phyloP scores from a whole-genome alignment of 805 yeast species.

The Nakazawaea populi region DNA sequence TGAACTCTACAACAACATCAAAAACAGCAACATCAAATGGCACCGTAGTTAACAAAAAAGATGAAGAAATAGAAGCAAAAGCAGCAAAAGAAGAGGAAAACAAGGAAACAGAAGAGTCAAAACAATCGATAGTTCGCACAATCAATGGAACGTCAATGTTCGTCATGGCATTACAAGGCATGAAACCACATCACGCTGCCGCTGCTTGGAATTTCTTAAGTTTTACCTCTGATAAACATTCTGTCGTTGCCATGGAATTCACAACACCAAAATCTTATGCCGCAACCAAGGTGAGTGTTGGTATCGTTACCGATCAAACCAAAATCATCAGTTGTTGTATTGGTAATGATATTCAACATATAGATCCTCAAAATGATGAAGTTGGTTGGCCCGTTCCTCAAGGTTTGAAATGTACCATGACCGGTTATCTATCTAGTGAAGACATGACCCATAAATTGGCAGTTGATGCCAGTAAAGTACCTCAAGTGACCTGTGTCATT shows the following conservation, averaged over 20 bases:
- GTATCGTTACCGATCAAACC: constrained; percentile 61
- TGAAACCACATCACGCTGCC: constrained; percentile 99
- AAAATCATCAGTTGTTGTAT: constrained; percentile 58
- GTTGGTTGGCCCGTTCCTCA: constrained; percentile 92
- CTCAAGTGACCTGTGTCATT: constrained; percentile 41
- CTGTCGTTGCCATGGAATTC: constrained; percentile 90
- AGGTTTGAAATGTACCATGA: constrained; percentile 51
- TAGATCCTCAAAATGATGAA: constrained; percentile 52
- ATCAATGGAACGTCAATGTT: constrained; percentile 62
- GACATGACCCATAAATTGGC: constrained; percentile 37
- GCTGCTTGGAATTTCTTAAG: constrained; percentile 92
- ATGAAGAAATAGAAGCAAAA: constrained; percentile 12
- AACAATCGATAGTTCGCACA: constrained; percentile 14
- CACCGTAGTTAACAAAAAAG: constrained; percentile 16
- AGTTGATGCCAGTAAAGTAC: constrained; percentile 21
- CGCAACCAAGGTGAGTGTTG: constrained; percentile 72
- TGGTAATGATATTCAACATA: constrained; percentile 59
- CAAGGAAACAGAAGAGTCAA: constrained; percentile 15
- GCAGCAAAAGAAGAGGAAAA: neutral
- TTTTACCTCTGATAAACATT: constrained; percentile 69
- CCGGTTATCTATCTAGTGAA: constrained; percentile 20
- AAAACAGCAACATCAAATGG: too few species aligned
- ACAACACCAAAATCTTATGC: constrained; percentile 91
- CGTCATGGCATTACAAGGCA: constrained; percentile 95
- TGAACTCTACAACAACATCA: constrained; percentile 17